Evolutionary conservation across 2,329 filamentous ascomycete species (phyloP).

Genomic region (Hypoxylon sp.): DNA sequence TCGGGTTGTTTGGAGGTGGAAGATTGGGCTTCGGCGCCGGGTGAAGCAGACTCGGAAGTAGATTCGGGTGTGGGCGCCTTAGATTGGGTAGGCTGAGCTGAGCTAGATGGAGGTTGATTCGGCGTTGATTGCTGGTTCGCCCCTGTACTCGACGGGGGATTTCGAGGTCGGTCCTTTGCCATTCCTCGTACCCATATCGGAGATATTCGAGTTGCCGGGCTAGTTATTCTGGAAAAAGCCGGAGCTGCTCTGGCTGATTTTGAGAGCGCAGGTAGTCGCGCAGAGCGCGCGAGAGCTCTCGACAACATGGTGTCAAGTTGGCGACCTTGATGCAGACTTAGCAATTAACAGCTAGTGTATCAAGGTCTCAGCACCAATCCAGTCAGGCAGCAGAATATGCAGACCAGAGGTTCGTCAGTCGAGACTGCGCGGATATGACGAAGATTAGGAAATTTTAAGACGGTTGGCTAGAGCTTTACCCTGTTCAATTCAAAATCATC

Average conservation of each 20-base stretch:
- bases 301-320: conserved; percentile 53
- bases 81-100: conserved; percentile 8
- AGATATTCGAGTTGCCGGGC: conserved; percentile 53
- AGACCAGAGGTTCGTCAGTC: conserved; percentile 21
- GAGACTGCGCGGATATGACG: conserved; percentile 12
- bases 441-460: conserved; percentile 30
- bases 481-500: conserved; percentile 13
- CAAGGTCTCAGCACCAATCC: conserved; percentile 11
- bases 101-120: conserved; percentile 15
- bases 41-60: conserved; percentile 18
- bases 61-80: background rate
- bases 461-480: conserved; percentile 16
- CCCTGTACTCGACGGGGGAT: conserved; percentile 30
- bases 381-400: conserved; percentile 7
- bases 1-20: conserved; percentile 63
- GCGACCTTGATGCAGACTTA: conserved; percentile 6
- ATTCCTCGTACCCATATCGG: conserved; percentile 60
- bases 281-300: conserved; percentile 55
- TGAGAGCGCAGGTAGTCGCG: conserved; percentile 51
- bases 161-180: conserved; percentile 54
- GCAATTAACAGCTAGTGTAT: conserved; percentile 5
- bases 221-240: conserved; percentile 50
- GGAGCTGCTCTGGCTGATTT: conserved; percentile 45
- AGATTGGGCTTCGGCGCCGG: conserved; percentile 27
- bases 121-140: conserved; percentile 30